Percentiles rank a stretch among this genome's conserved stretches.
These are phyloP conservation scores for Ogataea polymorpha DNA, from an alignment of 805 yeast genomes.

Conservation along the genomic window DNA sequence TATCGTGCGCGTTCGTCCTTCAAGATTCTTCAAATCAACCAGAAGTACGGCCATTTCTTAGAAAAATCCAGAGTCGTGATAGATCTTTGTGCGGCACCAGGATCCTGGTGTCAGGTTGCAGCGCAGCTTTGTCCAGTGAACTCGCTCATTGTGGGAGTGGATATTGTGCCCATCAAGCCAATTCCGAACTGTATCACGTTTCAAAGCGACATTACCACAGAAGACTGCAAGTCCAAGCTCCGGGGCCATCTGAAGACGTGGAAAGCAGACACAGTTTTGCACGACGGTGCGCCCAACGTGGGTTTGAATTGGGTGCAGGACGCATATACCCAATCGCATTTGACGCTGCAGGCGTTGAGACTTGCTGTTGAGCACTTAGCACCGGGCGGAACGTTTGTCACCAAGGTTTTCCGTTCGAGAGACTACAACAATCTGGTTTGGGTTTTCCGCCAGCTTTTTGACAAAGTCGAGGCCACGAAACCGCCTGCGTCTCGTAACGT, in stretches of 20 bases:
- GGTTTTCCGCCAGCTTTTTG: constrained; percentile 95
- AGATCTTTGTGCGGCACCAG: constrained; percentile 99
- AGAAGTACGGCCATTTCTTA: constrained; percentile 91
- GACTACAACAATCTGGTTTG: constrained; percentile 96
- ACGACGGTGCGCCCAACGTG: constrained; percentile 99
- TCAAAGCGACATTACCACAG: constrained; percentile 96
- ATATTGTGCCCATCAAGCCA: constrained; percentile 96
- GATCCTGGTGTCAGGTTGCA: constrained; percentile 99
- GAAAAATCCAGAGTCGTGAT: constrained; percentile 94
- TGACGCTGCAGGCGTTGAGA: constrained; percentile 88
- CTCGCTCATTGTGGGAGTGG: constrained; percentile 96
- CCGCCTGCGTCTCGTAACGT: constrained; percentile 99
- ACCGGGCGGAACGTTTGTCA: constrained; percentile 92
- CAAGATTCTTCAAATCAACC: constrained; percentile 91
- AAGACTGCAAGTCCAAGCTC: constrained; percentile 90
- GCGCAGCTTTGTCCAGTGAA: constrained; percentile 88
- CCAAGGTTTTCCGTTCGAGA: constrained; percentile 97
- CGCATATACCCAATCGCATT: constrained; percentile 96
- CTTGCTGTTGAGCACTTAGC: constrained; percentile 90
- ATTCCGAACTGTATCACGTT: constrained; percentile 91
- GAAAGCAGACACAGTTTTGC: constrained; percentile 97
- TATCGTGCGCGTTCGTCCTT: constrained; percentile 98
- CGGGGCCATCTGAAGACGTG: constrained; percentile 97
- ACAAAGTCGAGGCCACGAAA: constrained; percentile 96
- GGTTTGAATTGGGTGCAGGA: constrained; percentile 99